A percentile compares a stretch with the other conserved stretches of the same genome.
phyloP scores from a whole-genome alignment of 108 stramenopile genomes.

The Cyclotella atomus region DNA sequence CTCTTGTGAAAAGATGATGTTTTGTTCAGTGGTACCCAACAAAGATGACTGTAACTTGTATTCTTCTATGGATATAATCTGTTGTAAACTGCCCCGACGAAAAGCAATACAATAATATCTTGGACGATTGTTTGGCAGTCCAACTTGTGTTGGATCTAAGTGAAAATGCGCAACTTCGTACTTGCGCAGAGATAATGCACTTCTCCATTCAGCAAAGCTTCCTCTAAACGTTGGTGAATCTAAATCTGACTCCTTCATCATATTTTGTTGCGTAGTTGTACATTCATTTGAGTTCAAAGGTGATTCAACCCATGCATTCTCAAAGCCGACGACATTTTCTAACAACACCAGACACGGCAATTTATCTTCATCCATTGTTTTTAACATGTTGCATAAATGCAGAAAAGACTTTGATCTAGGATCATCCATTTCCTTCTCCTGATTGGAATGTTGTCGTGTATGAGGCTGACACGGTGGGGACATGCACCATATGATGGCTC shows the following conservation, averaged over 20 bases:
- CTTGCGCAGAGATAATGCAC: constrained; percentile 46
- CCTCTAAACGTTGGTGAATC: constrained; percentile 6
- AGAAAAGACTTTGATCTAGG: constrained; percentile 70
- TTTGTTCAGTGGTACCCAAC: not conserved
- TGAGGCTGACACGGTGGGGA: constrained; percentile 92
- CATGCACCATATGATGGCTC: constrained; percentile 83
- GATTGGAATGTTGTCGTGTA: constrained; percentile 76
- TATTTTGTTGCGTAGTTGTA: not conserved
- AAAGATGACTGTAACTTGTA: not conserved
- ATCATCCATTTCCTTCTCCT: constrained; percentile 65
- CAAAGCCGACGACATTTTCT: constrained; percentile 94
- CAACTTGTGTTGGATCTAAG: constrained; percentile 79
- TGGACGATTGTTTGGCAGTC: constrained; percentile 90
- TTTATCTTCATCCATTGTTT: constrained; percentile 37
- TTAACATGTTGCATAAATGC: constrained; percentile 66
- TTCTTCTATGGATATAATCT: not conserved
- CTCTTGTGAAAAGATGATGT: constrained; percentile 26
- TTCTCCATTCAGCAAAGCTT: constrained; percentile 61
- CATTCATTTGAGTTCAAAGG: not conserved
- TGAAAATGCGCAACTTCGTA: constrained; percentile 78
- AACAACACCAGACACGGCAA: constrained; percentile 72
- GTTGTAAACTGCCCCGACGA: constrained; percentile 15
- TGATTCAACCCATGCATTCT: constrained; percentile 20
- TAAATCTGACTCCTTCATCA: too few relatives aligned
- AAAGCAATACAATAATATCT: constrained; percentile 68